phyloP scores from a whole-genome alignment of 1,284 basidiomycete genomes.

The Pascua guehoae region DNA sequence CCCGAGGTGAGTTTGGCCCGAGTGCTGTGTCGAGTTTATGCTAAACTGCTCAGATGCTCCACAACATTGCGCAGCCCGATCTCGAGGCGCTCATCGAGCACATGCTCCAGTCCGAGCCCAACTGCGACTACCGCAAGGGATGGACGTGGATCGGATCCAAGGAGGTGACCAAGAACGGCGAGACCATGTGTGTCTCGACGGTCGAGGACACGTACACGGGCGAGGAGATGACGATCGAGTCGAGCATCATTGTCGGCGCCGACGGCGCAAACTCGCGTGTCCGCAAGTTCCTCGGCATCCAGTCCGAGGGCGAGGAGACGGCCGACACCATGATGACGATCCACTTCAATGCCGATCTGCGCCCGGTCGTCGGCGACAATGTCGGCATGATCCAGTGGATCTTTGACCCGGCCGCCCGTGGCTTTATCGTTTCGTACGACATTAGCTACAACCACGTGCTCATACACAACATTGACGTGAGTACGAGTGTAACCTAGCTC shows the following conservation, averaged over 20 bases:
- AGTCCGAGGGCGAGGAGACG: slow-evolving; percentile 25
- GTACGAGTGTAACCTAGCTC: background rate
- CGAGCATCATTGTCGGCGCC: slow-evolving; percentile 21
- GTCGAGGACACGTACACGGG: slow-evolving; percentile 26
- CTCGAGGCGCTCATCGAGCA: slow-evolving; percentile 19
- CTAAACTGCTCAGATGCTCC: slow-evolving; percentile 19
- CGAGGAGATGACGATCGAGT: slow-evolving; percentile 16
- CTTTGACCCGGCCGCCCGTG: slow-evolving; percentile 24
- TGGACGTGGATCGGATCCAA: slow-evolving; percentile 25
- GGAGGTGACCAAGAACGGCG: slow-evolving; percentile 14
- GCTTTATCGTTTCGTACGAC: slow-evolving; percentile 29
- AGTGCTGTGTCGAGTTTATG: background rate
- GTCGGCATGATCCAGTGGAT: slow-evolving; percentile 31
- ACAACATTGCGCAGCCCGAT: slow-evolving; percentile 30
- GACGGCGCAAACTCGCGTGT: slow-evolving; percentile 29
- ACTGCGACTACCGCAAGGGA: slow-evolving; percentile 21
- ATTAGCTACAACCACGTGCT: slow-evolving; percentile 27
- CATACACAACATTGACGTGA: slow-evolving; percentile 26
- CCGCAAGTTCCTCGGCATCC: slow-evolving; percentile 17
- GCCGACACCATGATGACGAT: slow-evolving; percentile 28
- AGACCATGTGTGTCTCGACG: slow-evolving; percentile 14
- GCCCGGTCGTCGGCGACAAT: slow-evolving; percentile 21
- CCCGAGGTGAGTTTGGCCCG: slow-evolving; percentile 17
- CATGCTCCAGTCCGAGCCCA: slow-evolving; percentile 14
- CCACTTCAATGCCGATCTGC: slow-evolving; percentile 25